These are phyloP conservation scores for Xylaria bambusicola DNA, from an alignment of 495 filamentous ascomycete species.

Conservation along the genomic window DNA sequence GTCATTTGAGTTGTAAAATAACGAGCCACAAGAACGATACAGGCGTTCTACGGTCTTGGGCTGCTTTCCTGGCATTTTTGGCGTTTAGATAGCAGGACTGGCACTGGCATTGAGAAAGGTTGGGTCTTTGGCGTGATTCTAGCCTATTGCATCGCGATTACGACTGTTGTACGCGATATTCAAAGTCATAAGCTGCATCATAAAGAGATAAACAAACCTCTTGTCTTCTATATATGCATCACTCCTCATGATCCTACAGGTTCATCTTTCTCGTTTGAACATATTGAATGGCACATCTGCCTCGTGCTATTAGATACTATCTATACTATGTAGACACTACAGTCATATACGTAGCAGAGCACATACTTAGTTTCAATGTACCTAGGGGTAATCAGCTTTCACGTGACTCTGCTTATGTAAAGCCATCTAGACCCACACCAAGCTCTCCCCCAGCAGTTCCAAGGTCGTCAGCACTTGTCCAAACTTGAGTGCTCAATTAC, in stretches of 20 bases:
- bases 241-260: too few species aligned
- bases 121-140: not conserved
- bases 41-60: not conserved
- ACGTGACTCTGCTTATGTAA: conserved; percentile 11
- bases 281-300: too few species aligned
- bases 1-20: not conserved
- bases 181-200: not conserved
- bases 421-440: not conserved
- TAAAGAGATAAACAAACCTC: not conserved
- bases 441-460: not conserved
- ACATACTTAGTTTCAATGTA: too few species aligned
- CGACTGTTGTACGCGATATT: not conserved
- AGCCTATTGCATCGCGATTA: conserved; percentile 13
- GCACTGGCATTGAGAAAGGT: conserved; percentile 3
- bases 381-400: too few species aligned
- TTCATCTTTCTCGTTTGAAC: too few species aligned
- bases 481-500: not conserved
- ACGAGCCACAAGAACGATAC: not conserved
- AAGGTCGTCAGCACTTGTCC: not conserved
- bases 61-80: not conserved
- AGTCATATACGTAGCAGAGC: too few species aligned
- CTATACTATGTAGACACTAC: too few species aligned
- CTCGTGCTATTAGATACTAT: too few species aligned
- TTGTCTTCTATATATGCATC: not conserved
- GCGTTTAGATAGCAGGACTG: conserved; percentile 8